phyloP scores from a whole-genome alignment of 202 grass and related monocot genomes.

The Panicum virgatum region DNA sequence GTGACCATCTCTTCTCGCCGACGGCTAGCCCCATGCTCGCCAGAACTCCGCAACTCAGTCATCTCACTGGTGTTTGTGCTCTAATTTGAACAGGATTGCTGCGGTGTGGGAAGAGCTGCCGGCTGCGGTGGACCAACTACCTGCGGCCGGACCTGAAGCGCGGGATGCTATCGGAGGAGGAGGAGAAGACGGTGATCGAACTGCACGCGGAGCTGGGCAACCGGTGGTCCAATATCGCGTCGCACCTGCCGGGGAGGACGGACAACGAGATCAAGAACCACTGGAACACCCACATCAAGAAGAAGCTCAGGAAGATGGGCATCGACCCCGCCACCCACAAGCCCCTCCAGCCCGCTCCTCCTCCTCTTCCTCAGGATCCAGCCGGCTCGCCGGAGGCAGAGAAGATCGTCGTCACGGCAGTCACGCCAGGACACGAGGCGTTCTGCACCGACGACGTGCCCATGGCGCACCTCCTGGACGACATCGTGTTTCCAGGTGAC shows the following conservation, averaged over 20 bases:
- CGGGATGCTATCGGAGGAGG: conserved; percentile 54
- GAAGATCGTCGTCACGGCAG: not conserved
- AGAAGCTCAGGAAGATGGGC: conserved; percentile 87
- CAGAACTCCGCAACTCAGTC: not conserved
- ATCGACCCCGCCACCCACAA: conserved; percentile 71
- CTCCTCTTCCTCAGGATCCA: too few relatives aligned
- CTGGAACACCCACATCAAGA: conserved; percentile 94
- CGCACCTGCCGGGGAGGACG: conserved; percentile 70
- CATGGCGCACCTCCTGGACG: conserved; percentile 47
- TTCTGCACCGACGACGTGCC: conserved; percentile 65
- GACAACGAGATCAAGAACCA: conserved; percentile 98
- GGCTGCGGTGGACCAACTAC: conserved; percentile 89
- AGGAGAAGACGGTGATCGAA: conserved; percentile 68
- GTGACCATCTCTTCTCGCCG: conserved; percentile 2
- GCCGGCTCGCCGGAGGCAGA: not conserved
- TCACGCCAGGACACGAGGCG: conserved; percentile 5
- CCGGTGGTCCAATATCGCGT: conserved; percentile 93
- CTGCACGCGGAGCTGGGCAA: conserved; percentile 81
- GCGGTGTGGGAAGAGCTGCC: conserved; percentile 94
- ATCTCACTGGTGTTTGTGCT: conserved; percentile 2
- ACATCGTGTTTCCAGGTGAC: conserved; percentile 48
- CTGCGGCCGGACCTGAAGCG: conserved; percentile 82
- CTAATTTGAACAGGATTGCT: conserved; percentile 54
- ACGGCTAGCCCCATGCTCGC: not conserved
- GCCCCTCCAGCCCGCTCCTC: conserved; percentile 41